These are phyloP conservation scores for Colletotrichum sp. DNA, from an alignment of 2,329 filamentous ascomycete species.

Conservation along the genomic window DNA sequence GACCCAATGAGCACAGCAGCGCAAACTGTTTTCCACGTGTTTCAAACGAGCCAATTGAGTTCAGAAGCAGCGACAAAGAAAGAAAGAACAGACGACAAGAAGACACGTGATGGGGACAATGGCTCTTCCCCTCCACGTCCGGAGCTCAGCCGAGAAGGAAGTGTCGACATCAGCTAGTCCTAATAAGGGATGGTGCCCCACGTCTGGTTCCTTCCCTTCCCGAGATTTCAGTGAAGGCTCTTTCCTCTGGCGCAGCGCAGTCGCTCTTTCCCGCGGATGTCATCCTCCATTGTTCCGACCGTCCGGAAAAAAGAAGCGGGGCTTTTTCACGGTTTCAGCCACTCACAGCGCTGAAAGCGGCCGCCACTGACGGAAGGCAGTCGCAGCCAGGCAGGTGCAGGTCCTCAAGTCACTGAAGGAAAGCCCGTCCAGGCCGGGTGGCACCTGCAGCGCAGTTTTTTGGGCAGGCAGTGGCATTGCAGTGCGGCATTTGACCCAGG, in stretches of 20 bases:
- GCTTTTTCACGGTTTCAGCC: background rate
- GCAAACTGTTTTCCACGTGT: background rate
- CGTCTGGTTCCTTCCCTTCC: slow-evolving; percentile 19
- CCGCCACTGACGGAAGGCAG: slow-evolving; percentile 2
- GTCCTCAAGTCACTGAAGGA: background rate
- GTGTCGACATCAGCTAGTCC: background rate
- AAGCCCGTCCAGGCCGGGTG: background rate
- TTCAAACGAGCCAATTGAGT: background rate
- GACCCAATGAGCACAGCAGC: background rate
- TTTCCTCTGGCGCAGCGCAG: background rate
- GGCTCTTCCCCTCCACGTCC: background rate
- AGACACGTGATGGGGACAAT: background rate
- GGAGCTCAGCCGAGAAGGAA: slow-evolving; percentile 6
- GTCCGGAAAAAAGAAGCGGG: background rate
- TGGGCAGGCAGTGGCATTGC: background rate
- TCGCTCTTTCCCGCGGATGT: slow-evolving; percentile 15
- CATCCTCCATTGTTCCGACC: slow-evolving; percentile 7
- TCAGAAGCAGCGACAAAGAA: background rate
- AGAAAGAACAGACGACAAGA: background rate
- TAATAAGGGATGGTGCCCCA: background rate
- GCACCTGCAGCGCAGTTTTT: background rate
- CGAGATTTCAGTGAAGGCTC: slow-evolving; percentile 3
- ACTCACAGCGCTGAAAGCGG: background rate
- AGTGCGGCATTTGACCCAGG: slow-evolving; percentile 14
- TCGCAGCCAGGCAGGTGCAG: background rate